Percentiles rank a stretch among this genome's conserved stretches.
phyloP scores from a whole-genome alignment of 345 rosid genomes.

The Theobroma cacao region DNA sequence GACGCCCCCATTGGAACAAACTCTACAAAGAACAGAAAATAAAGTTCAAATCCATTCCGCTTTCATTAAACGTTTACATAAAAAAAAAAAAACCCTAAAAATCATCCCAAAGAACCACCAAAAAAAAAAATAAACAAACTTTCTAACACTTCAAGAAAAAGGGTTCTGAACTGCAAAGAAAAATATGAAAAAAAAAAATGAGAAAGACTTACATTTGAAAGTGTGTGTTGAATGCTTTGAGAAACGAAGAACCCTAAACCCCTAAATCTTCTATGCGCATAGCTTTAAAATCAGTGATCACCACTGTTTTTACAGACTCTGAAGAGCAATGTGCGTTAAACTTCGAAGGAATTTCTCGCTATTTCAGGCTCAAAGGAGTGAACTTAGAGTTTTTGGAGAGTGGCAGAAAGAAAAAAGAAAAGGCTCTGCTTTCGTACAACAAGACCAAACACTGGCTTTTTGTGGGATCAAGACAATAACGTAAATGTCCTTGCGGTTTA shows the following conservation, averaged over 20 bases:
- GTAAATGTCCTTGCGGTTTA: too few relatives aligned
- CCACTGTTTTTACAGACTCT: neutral
- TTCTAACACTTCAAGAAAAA: neutral
- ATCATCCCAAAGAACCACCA: neutral
- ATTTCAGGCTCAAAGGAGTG: neutral
- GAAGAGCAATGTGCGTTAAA: neutral
- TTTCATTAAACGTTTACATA: neutral
- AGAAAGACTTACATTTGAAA: neutral
- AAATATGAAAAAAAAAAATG: neutral
- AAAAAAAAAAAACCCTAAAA: neutral
- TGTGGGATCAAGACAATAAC: too few relatives aligned
- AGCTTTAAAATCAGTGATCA: neutral
- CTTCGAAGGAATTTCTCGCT: neutral
- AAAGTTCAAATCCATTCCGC: neutral
- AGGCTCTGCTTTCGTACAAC: neutral
- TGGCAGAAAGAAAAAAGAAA: neutral
- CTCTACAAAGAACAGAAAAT: constrained; percentile 11
- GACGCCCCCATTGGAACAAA: constrained; percentile 30
- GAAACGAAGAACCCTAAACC: neutral
- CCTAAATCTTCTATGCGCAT: neutral
- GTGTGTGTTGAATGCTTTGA: neutral
- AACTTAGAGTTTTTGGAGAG: neutral
- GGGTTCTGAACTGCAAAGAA: neutral
- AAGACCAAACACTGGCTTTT: too few relatives aligned
- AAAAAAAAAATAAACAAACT: neutral